These are phyloP conservation scores for Cladosporium sp. DNA, from an alignment of 2,329 filamentous ascomycete species.

Conservation along the genomic window DNA sequence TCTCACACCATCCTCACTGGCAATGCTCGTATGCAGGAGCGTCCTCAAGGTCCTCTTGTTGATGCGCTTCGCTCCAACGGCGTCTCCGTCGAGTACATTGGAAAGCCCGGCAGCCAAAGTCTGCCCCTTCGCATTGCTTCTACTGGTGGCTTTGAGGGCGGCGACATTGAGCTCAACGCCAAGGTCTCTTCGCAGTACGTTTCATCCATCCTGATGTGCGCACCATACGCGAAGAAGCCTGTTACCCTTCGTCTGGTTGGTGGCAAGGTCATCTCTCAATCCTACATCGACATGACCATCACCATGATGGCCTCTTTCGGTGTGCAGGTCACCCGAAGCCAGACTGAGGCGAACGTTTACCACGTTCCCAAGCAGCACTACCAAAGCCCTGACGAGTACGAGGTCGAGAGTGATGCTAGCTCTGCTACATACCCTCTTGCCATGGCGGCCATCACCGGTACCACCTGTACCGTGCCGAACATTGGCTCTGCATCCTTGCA, in stretches of 20 bases:
- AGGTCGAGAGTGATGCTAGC: constrained; percentile 95
- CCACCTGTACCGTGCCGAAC: constrained; percentile 92
- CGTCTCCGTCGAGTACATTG: constrained; percentile 82
- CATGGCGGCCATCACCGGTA: constrained; percentile 92
- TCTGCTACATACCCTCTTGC: constrained; percentile 95
- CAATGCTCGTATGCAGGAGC: constrained; percentile 93
- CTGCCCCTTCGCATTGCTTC: constrained; percentile 82
- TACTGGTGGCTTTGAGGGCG: constrained; percentile 79
- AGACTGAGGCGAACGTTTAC: constrained; percentile 84
- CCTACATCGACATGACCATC: constrained; percentile 98
- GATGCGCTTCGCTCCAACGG: constrained; percentile 87
- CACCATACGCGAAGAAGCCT: constrained; percentile 91
- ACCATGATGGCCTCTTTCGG: constrained; percentile 97
- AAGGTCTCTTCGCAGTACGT: constrained; percentile 99
- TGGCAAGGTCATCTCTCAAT: constrained; percentile 95
- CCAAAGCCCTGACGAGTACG: constrained; percentile 79
- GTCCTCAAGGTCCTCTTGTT: constrained; percentile 90
- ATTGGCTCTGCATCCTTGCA: constrained; percentile 91
- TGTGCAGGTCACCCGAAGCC: constrained; percentile 73
- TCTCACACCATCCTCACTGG: constrained; percentile 82
- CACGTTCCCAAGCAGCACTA: constrained; percentile 86
- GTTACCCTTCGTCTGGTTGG: constrained; percentile 88
- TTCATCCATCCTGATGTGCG: constrained; percentile 93
- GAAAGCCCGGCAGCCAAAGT: constrained; percentile 78
- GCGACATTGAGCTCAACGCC: constrained; percentile 86